phyloP scores from a whole-genome alignment of 2,329 filamentous ascomycete genomes.

The Fusarium armeniacum region DNA sequence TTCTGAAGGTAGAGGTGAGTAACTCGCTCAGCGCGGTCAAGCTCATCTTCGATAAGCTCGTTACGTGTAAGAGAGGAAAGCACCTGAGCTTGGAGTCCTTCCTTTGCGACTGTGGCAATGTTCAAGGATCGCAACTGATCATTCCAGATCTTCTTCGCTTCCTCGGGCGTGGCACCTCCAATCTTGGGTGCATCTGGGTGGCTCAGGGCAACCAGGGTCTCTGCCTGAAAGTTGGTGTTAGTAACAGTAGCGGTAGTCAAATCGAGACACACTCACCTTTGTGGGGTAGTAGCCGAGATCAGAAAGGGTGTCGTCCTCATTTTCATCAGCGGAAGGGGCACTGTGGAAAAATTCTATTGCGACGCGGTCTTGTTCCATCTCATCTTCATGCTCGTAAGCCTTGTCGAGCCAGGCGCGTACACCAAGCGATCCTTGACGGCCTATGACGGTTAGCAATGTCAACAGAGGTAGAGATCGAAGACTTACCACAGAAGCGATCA shows the following conservation, averaged over 20 bases:
- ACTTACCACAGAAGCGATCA: constrained; percentile 11
- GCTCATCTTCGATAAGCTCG: constrained; percentile 5
- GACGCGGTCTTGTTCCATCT: constrained; percentile 6
- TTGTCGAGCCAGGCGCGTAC: constrained; percentile 4
- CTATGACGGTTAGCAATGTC: constrained; percentile 10
- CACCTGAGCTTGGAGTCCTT: background rate
- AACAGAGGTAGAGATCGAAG: background rate
- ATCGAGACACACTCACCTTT: constrained; percentile 1
- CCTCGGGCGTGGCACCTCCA: background rate
- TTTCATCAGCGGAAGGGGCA: background rate
- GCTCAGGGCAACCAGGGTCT: background rate
- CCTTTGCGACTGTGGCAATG: background rate
- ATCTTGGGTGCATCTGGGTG: constrained; percentile 1
- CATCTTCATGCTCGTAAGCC: background rate
- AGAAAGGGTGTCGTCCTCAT: background rate
- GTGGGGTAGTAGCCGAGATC: background rate
- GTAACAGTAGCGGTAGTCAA: background rate
- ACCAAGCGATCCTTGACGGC: background rate
- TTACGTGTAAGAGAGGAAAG: constrained; percentile 6
- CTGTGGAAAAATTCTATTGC: background rate
- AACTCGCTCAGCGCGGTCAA: constrained; percentile 11
- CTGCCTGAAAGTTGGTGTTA: constrained; percentile 13
- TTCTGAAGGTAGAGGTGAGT: background rate
- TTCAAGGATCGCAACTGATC: background rate
- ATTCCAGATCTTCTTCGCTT: background rate